Conservation (phyloP, 805 yeast genomes). For the Phaffomyces antillensis region DNA sequence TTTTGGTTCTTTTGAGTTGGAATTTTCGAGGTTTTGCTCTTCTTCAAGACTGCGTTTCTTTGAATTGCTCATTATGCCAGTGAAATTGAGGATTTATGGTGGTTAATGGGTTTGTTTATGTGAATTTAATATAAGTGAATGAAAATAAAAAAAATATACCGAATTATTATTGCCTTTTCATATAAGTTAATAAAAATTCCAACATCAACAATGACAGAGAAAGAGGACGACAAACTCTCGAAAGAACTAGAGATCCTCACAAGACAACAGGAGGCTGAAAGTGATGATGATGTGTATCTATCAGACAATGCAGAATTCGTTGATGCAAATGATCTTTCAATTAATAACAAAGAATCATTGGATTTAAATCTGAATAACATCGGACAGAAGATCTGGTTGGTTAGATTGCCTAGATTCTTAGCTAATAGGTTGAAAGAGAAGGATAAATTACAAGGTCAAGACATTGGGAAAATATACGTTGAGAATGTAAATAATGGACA, state of each 20-base stretch:
- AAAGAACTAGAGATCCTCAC: slow-evolving; percentile 13
- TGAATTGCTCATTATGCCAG: background rate
- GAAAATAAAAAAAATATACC: too few species aligned
- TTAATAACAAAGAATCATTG: slow-evolving; percentile 52
- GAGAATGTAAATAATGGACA: slow-evolving; percentile 17
- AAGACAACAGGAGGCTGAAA: slow-evolving; percentile 22
- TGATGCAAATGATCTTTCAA: slow-evolving; percentile 38
- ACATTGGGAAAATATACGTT: slow-evolving; percentile 67
- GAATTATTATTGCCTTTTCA: too few species aligned
- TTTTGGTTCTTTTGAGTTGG: background rate
- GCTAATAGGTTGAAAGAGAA: slow-evolving; percentile 74
- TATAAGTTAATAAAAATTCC: too few species aligned
- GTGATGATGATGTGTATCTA: slow-evolving; percentile 33
- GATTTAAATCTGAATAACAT: slow-evolving; percentile 65
- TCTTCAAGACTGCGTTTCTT: slow-evolving; percentile 3
- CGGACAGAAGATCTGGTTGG: slow-evolving; percentile 82
- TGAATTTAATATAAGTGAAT: too few species aligned
- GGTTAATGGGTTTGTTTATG: too few species aligned
- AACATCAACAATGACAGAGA: background rate
- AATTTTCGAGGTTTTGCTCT: too few species aligned
- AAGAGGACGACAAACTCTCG: background rate
- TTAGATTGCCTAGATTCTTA: slow-evolving; percentile 80
- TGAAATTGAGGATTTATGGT: background rate
- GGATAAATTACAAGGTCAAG: slow-evolving; percentile 58
- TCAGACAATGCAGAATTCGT: slow-evolving; percentile 37